These are phyloP conservation scores for Aspergillus costaricaensis DNA, from an alignment of 2,329 filamentous ascomycete genomes.

Conservation along the genomic window DNA sequence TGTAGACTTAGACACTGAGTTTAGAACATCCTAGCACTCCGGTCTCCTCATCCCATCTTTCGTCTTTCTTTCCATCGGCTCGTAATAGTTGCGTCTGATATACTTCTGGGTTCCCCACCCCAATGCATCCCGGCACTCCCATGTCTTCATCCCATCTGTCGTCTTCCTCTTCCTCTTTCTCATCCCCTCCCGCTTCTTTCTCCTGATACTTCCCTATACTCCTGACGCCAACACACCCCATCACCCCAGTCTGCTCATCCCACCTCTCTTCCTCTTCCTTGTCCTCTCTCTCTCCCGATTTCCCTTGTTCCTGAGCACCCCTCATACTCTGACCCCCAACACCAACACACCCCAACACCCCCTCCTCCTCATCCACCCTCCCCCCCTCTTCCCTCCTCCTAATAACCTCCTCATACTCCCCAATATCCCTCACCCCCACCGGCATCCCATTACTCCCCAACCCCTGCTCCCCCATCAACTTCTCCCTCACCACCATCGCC, in stretches of 20 bases:
- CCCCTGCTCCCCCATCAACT: constrained; percentile 10
- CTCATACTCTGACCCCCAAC: not conserved
- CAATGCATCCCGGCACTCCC: not conserved
- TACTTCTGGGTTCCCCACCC: not conserved
- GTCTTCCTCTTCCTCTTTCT: not conserved
- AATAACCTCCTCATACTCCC: constrained; percentile 4
- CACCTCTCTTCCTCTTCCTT: not conserved
- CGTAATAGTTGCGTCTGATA: too few species aligned
- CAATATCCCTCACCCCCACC: not conserved
- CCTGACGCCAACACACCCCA: not conserved
- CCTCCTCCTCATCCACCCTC: not conserved
- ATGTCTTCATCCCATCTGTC: not conserved
- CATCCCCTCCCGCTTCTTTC: not conserved
- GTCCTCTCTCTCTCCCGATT: not conserved
- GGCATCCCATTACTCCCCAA: constrained; percentile 6
- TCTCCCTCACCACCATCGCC: not conserved
- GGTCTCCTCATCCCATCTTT: too few species aligned
- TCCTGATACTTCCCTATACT: not conserved
- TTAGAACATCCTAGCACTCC: too few species aligned
- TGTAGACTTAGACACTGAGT: not conserved
- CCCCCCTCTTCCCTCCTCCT: not conserved
- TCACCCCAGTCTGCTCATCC: not conserved
- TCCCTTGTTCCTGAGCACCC: not conserved
- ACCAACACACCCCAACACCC: not conserved
- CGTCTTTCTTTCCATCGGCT: too few species aligned